Evolutionary conservation across 2,329 filamentous ascomycete genomes (phyloP), one percentile per base, ranked within the genome.

Genomic region (Sarocladium kiliense): DNA sequence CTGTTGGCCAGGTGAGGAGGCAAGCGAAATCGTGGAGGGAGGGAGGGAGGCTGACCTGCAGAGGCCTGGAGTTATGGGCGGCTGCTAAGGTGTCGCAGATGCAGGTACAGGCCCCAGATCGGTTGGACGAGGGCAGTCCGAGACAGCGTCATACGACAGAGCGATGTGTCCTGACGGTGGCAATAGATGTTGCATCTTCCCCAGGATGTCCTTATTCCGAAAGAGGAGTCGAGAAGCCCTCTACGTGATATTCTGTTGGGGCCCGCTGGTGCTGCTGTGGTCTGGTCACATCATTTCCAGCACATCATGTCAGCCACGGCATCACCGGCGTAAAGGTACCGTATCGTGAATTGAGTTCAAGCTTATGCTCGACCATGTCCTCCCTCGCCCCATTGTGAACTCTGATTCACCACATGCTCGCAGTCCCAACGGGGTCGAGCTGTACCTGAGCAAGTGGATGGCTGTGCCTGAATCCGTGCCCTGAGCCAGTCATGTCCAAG

Each of bases 301-400:
- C 41, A 45, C 12, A 11, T 23, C 41, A 41, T 41, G 30, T 34
- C 30, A 19, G 37, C 37, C 18, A 16, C 16, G 32, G 32, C 30
- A 45, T 25, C 18, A 45, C 23, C 41, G 21, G n/a, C 19, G 36
- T n/a, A 39, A n/a, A 32, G 36, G 7, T 39, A 44, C 12, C 44
- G 23, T 47, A 47, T 47, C 44, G 21, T 51, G 47, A 21, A 51
- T 51, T 51, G 47, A 51, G 47, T 51, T 51, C 47, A 36, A 51
- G 47, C 47, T 51, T 51, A 51, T 30, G 44, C 27, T 32, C 30
- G 47, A 27, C 44, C 27, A 26, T 47, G 4, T 6, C n/a, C 44
- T 12, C 44, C 44, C 44, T 47, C 10, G 25, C 44, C 25, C 44
- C 44, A 30, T 47, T n/a, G 12, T 32, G 30, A 32, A 32, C 30